Evolutionary conservation across 2,329 filamentous ascomycete genomes (phyloP).

Genomic region (Rosellinia necatrix): DNA sequence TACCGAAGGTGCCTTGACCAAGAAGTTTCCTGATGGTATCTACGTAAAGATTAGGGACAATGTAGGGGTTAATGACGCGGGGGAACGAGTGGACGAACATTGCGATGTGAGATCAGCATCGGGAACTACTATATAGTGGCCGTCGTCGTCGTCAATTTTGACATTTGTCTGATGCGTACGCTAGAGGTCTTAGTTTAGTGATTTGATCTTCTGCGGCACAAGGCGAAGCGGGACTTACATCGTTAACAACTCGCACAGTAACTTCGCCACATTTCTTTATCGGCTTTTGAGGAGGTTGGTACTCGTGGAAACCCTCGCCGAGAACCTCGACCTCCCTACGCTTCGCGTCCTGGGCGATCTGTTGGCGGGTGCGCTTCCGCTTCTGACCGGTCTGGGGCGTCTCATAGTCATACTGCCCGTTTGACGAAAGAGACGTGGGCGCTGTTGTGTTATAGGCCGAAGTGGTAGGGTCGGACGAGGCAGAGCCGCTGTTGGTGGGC

Average conservation of each 20-base stretch:
- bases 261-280: conserved; percentile 89
- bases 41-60: conserved; percentile 45
- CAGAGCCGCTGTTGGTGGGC: conserved; percentile 72
- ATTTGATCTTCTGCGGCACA: background rate
- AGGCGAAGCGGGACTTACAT: conserved; percentile 56
- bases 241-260: conserved; percentile 62
- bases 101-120: conserved; percentile 84
- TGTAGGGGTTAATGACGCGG: background rate
- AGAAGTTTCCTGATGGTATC: conserved; percentile 88
- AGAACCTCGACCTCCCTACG: conserved; percentile 73
- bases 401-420: conserved; percentile 68
- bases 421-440: conserved; percentile 74
- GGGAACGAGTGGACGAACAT: conserved; percentile 65
- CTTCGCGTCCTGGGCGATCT: conserved; percentile 81
- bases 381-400: conserved; percentile 77
- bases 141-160: conserved; percentile 94
- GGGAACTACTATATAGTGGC: conserved; percentile 92
- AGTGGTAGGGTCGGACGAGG: conserved; percentile 82
- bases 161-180: conserved; percentile 53
- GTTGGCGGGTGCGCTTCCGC: conserved; percentile 80
- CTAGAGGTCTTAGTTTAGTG: conserved; percentile 26
- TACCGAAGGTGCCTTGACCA: conserved; percentile 96
- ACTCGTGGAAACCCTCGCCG: conserved; percentile 74
- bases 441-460: conserved; percentile 84
- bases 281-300: conserved; percentile 84